Conservation (phyloP, 176 grass and related monocot species). For the Oryza australiensis region DNA sequence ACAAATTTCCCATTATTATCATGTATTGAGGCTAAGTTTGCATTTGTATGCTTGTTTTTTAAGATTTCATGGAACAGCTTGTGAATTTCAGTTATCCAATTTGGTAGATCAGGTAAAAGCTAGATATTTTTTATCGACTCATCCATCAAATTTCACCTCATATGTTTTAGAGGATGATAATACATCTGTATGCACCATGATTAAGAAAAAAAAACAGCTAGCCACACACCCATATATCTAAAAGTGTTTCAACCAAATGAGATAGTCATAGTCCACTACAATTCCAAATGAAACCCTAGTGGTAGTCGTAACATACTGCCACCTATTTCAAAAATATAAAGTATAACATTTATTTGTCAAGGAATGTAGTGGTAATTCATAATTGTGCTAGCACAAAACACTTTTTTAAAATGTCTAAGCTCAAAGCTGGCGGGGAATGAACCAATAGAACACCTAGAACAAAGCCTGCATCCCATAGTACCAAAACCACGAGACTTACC, state of each 20-base stretch:
- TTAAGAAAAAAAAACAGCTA: not conserved
- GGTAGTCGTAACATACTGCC: not conserved
- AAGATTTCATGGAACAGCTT: not conserved
- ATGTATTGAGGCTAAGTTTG: not conserved
- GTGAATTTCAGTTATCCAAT: not conserved
- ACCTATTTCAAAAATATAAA: not conserved
- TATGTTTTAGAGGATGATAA: too few relatives aligned
- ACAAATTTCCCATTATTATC: not conserved
- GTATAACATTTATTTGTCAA: not conserved
- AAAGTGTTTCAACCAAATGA: not conserved
- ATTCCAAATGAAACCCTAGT: not conserved
- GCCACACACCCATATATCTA: not conserved
- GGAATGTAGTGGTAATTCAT: not conserved
- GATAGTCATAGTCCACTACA: not conserved
- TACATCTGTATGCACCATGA: too few relatives aligned
- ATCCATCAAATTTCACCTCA: too few relatives aligned
- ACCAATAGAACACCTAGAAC: conserved; percentile 6
- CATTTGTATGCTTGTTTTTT: not conserved
- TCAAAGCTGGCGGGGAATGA: not conserved
- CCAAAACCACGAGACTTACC: not conserved
- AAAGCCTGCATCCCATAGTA: not conserved
- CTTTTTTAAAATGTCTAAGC: not conserved
- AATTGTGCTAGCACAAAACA: not conserved
- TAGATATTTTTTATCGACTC: too few relatives aligned
- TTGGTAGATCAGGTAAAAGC: too few relatives aligned